phyloP scores from a whole-genome alignment of 2,329 filamentous ascomycete species.

The Fusarium mexicanum region DNA sequence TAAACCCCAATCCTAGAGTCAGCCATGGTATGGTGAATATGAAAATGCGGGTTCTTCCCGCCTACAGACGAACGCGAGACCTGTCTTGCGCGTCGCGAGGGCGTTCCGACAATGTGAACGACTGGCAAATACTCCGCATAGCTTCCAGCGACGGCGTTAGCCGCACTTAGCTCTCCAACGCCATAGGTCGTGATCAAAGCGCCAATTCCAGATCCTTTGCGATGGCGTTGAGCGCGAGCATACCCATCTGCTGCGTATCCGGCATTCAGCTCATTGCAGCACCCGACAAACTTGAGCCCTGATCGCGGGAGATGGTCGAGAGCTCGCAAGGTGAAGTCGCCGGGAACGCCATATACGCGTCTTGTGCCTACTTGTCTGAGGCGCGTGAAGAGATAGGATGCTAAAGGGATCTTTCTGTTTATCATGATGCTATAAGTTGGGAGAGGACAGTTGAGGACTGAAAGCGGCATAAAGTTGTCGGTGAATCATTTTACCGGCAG shows the following conservation, averaged over 20 bases:
- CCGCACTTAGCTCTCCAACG: constrained; percentile 12
- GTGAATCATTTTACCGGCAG: background rate
- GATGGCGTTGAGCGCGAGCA: constrained; percentile 1
- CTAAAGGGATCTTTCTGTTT: background rate
- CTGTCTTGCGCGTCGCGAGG: background rate
- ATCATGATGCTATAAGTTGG: background rate
- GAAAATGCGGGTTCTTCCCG: background rate
- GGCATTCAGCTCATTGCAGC: constrained; percentile 21
- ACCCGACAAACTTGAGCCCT: constrained; percentile 9
- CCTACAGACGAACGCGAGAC: accelerated
- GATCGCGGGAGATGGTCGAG: background rate
- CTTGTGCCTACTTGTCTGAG: background rate
- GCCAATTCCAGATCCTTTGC: background rate
- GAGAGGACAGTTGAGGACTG: background rate
- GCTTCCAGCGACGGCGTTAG: constrained; percentile 17
- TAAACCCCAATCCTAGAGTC: background rate
- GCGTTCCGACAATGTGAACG: constrained; percentile 17
- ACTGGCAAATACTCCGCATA: constrained; percentile 11
- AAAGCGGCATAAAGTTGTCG: background rate
- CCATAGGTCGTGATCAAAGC: constrained; percentile 12
- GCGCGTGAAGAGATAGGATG: constrained; percentile 6
- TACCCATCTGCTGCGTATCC: constrained; percentile 25
- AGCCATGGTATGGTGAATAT: constrained; percentile 12
- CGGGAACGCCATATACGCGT: constrained; percentile 15
- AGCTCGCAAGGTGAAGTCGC: constrained; percentile 15